Conservation (phyloP, 129 eudicot species). For the Silybum marianum region DNA sequence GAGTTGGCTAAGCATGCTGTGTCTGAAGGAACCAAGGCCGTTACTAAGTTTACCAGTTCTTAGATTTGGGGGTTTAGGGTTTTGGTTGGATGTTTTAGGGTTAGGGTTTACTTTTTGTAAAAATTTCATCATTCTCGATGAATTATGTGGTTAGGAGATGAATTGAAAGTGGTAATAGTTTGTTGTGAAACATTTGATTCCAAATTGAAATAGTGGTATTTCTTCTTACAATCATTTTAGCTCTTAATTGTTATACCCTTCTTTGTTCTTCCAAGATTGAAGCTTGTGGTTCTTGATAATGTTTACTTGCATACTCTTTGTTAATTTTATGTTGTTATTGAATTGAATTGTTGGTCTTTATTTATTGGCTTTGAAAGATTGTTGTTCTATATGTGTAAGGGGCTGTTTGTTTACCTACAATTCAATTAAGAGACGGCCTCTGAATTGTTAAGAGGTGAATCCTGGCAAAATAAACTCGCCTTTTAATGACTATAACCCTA, state of each 20-base stretch:
- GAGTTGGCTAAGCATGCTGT: constrained; percentile 62
- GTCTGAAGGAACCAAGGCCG: constrained; percentile 50
- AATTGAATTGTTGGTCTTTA: no score
- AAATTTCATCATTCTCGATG: constrained; percentile 16
- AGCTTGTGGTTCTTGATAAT: no score
- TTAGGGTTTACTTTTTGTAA: not conserved
- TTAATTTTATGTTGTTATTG: no score
- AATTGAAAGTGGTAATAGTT: not conserved
- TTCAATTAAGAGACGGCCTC: no score
- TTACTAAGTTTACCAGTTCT: constrained; percentile 49
- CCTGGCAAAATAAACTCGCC: no score
- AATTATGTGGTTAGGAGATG: not conserved
- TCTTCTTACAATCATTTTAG: not conserved
- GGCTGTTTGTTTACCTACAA: no score
- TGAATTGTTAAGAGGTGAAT: no score
- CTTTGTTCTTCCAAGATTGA: not conserved
- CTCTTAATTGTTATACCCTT: not conserved
- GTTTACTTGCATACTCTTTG: no score
- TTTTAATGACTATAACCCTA: no score
- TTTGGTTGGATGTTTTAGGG: not conserved
- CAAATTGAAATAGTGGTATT: not conserved
- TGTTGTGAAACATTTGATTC: not conserved
- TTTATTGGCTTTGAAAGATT: no score
- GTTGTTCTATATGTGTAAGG: no score
- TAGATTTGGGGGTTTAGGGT: constrained; percentile 29